Conservation (phyloP, 306 rosid genomes). For the Pachyrhizus erosus region DNA sequence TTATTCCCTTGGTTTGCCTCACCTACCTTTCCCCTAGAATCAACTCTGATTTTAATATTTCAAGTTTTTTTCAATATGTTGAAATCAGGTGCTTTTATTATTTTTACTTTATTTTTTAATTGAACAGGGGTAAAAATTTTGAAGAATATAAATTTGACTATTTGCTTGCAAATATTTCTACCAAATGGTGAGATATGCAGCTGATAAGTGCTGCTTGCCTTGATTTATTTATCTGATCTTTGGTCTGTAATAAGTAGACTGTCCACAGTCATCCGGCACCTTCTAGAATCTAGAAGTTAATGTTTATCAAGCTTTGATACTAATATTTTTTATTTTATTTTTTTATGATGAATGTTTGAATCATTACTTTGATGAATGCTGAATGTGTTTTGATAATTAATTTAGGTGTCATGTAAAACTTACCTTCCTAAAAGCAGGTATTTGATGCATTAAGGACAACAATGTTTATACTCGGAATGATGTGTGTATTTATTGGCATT, state of each 20-base stretch:
- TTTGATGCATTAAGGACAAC: conserved; percentile 89
- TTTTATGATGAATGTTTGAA: neutral
- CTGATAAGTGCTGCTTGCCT: conserved; percentile 8
- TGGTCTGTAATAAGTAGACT: conserved; percentile 15
- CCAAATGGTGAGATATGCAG: conserved; percentile 23
- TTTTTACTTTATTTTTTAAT: neutral
- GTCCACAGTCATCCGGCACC: neutral
- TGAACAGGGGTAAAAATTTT: neutral
- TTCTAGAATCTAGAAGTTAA: conserved; percentile 20
- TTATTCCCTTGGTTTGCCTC: neutral
- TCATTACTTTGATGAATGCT: conserved; percentile 26
- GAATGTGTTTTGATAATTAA: conserved; percentile 14
- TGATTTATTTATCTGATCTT: neutral
- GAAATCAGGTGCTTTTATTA: neutral
- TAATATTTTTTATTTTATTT: neutral
- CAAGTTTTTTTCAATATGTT: neutral
- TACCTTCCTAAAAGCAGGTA: conserved; percentile 68
- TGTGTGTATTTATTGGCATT: conserved; percentile 91
- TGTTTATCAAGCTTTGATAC: neutral
- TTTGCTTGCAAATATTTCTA: conserved; percentile 15
- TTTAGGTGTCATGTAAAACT: conserved; percentile 41
- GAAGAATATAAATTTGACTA: neutral
- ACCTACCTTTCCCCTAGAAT: neutral
- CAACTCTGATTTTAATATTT: neutral
- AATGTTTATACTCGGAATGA: conserved; percentile 90